phyloP scores from a whole-genome alignment of 2,329 filamentous ascomycete species.

The Cadophora malorum region DNA sequence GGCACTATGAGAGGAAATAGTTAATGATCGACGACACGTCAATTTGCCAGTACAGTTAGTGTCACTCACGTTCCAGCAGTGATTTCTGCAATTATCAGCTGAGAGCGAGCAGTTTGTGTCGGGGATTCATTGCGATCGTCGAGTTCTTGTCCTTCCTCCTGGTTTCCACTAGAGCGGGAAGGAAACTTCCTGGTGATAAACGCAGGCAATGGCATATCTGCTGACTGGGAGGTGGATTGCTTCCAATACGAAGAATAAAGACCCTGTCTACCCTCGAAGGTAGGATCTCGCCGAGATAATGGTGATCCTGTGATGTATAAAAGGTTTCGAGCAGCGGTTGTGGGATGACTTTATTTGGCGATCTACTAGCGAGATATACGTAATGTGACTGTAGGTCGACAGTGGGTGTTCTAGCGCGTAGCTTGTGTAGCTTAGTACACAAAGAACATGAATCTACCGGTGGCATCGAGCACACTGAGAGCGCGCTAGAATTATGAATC shows the following conservation, averaged over 20 bases:
- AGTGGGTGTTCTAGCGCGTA: not conserved
- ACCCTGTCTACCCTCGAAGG: not conserved
- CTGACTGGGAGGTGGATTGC: not conserved
- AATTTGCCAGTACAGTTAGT: too few relatives aligned
- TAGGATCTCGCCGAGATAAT: not conserved
- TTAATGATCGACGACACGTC: not conserved
- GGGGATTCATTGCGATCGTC: not conserved
- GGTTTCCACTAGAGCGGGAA: not conserved
- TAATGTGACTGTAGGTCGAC: not conserved
- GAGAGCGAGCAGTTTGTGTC: not conserved
- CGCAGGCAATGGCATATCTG: not conserved
- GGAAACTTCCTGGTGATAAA: not conserved
- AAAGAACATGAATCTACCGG: not conserved
- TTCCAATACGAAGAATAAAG: not conserved
- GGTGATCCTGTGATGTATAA: not conserved
- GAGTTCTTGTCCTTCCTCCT: constrained; percentile 1
- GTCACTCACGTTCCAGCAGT: constrained; percentile 25
- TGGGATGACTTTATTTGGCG: not conserved
- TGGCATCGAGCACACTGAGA: not conserved
- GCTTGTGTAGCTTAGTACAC: not conserved
- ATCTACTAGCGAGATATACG: not conserved
- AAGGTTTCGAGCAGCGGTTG: not conserved
- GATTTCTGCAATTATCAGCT: constrained; percentile 28
- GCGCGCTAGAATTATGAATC: not conserved
- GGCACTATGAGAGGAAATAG: constrained; percentile 4